Percentiles rank a stretch among this genome's conserved stretches.
Evolutionary conservation across 305 asterid species (phyloP).

Genomic region (Striga hermonthica): DNA sequence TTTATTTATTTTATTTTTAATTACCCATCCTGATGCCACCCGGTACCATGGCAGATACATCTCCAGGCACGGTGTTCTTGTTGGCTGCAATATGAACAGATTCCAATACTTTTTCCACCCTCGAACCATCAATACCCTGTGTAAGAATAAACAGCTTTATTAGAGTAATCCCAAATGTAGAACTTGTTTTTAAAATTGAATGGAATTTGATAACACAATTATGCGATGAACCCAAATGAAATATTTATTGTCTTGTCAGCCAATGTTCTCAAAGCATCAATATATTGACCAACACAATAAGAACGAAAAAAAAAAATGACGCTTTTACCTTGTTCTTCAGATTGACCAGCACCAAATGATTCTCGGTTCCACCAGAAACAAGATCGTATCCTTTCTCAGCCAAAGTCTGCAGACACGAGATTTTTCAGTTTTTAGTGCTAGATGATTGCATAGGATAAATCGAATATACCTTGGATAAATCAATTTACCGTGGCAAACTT

Average conservation of each 20-base stretch:
- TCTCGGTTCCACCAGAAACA: conserved; percentile 96
- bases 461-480: no score
- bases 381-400: conserved; percentile 63
- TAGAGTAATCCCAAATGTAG: no score
- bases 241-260: no score
- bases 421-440: no score
- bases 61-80: conserved; percentile 95
- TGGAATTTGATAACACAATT: no score
- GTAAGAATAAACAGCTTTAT: neutral
- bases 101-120: conserved; percentile 91
- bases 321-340: conserved; percentile 60
- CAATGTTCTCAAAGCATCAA: no score
- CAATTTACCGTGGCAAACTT: conserved; percentile 73
- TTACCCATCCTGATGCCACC: conserved; percentile 99
- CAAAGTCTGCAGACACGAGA: conserved; percentile 51
- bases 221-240: no score
- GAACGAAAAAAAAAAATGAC: conserved; percentile 13
- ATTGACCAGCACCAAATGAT: conserved; percentile 90
- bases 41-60: conserved; percentile 98
- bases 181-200: no score
- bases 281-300: neutral
- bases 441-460: no score
- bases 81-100: conserved; percentile 93
- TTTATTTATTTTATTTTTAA: no score
- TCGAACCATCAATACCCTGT: conserved; percentile 97